Conservation (phyloP, 768 basidiomycete genomes). For the Boletus reticuloceps region DNA sequence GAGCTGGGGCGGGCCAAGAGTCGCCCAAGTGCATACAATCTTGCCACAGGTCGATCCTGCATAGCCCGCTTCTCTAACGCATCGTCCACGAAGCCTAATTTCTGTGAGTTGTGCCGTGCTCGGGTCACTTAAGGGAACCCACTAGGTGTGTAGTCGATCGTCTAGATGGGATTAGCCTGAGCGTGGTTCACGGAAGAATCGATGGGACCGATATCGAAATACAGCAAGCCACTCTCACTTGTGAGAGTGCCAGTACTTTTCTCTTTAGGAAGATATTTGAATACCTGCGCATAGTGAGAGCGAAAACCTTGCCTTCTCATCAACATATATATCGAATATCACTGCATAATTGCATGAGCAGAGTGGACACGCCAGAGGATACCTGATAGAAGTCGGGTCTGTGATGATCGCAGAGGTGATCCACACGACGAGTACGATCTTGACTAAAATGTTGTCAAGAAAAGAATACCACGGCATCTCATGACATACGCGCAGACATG, state of each 20-base stretch:
- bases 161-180: conserved; percentile 4
- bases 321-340: no score
- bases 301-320: conserved; percentile 28
- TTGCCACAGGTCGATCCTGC: conserved; percentile 48
- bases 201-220: conserved; percentile 24
- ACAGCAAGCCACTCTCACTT: conserved; percentile 37
- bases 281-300: neutral
- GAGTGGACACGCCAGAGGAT: neutral
- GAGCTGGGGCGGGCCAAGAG: conserved; percentile 42
- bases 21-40: conserved; percentile 38
- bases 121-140: neutral
- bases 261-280: conserved; percentile 37
- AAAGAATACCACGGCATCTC: no score
- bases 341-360: conserved; percentile 37
- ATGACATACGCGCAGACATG: no score
- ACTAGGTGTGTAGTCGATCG: conserved; percentile 28
- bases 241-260: conserved; percentile 54
- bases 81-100: conserved; percentile 31
- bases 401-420: no score
- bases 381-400: no score
- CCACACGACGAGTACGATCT: no score
- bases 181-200: neutral
- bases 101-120: neutral
- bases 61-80: conserved; percentile 38
- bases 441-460: no score